These are phyloP conservation scores for Beauveria australis DNA, from an alignment of 2,329 filamentous ascomycete genomes.

Conservation along the genomic window DNA sequence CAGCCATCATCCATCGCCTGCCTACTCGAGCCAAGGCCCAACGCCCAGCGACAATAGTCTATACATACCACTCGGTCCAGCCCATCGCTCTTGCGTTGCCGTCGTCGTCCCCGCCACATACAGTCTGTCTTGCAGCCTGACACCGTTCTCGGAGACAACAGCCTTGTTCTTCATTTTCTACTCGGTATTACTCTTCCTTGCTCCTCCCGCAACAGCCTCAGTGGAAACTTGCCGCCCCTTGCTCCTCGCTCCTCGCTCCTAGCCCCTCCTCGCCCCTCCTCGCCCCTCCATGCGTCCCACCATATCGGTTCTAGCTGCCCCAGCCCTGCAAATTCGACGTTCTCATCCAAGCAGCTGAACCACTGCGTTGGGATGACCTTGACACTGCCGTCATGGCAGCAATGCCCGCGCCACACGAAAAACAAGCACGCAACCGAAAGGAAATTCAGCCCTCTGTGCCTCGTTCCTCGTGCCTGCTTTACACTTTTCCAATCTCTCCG, in stretches of 20 bases:
- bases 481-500: too few species aligned
- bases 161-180: background rate
- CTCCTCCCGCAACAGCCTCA: background rate
- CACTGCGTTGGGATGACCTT: background rate
- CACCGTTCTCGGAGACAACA: background rate
- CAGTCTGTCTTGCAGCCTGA: background rate
- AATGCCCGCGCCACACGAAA: background rate
- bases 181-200: background rate
- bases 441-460: too few species aligned
- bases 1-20: background rate
- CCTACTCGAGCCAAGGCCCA: too few species aligned
- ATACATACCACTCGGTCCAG: background rate
- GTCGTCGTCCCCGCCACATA: background rate
- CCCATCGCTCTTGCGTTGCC: background rate
- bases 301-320: constrained; percentile 4
- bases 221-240: background rate
- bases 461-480: too few species aligned
- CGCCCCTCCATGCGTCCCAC: background rate
- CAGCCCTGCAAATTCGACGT: background rate
- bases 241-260: background rate
- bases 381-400: background rate
- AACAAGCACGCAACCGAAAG: background rate
- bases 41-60: background rate
- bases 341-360: background rate
- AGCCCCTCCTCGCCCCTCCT: background rate